Percentiles rank a stretch among this genome's conserved stretches.
Evolutionary conservation across 768 basidiomycete species (phyloP).

Genomic region (Leccinellum rugosiceps): DNA sequence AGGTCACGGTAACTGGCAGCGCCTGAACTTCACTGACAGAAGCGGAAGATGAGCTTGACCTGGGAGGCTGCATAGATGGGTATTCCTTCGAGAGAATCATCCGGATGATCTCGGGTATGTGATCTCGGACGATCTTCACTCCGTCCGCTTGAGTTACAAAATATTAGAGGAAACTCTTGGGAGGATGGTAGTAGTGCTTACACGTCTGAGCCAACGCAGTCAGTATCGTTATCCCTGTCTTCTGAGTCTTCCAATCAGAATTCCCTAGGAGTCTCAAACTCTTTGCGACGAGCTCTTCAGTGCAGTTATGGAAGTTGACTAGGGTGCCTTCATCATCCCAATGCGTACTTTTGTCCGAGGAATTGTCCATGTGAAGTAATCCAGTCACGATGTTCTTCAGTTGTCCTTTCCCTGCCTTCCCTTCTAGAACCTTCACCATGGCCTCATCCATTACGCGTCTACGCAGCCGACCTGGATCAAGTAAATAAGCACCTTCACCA

Average conservation of each 20-base stretch:
- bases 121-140: neutral
- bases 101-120: neutral
- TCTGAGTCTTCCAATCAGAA: constrained; percentile 16
- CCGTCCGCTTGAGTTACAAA: too few species aligned
- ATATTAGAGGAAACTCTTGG: neutral
- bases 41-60: too few species aligned
- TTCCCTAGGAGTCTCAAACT: constrained; percentile 6
- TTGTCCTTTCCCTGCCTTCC: constrained; percentile 12
- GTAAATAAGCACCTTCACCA: neutral
- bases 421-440: constrained; percentile 16
- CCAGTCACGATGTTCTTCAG: constrained; percentile 18
- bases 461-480: constrained; percentile 9
- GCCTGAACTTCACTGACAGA: neutral
- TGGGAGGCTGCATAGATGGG: too few species aligned
- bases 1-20: neutral
- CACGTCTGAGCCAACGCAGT: constrained; percentile 20
- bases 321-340: neutral
- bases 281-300: constrained; percentile 8
- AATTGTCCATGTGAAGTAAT: constrained; percentile 16
- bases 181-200: neutral
- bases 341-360: constrained; percentile 2
- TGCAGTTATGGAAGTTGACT: neutral
- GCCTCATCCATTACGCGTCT: constrained; percentile 7
- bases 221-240: constrained; percentile 21
- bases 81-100: neutral